phyloP scores from a whole-genome alignment of 2,329 filamentous ascomycete genomes.

The Fusarium acutatum region DNA sequence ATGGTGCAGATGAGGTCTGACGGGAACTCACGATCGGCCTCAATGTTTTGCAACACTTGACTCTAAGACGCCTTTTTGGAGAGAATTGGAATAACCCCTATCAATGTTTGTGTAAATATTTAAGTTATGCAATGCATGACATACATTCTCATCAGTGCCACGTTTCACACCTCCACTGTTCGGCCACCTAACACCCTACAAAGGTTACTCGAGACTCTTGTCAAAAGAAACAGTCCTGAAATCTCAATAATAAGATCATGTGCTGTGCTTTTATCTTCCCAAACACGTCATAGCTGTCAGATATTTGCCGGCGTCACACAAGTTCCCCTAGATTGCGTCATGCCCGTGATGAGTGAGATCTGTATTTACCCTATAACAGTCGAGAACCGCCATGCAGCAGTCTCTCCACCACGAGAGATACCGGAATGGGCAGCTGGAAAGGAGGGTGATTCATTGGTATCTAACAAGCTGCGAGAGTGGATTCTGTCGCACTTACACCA shows the following conservation, averaged over 20 bases:
- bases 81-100: not conserved
- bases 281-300: constrained; percentile 21
- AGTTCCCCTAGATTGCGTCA: constrained; percentile 29
- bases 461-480: constrained; percentile 5
- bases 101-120: not conserved
- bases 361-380: constrained; percentile 31
- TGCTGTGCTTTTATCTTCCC: not conserved
- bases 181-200: not conserved
- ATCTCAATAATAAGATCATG: not conserved
- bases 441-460: constrained; percentile 30
- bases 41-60: not conserved
- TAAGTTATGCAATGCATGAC: not conserved
- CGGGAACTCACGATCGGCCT: too few species aligned
- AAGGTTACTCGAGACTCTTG: not conserved
- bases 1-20: not conserved
- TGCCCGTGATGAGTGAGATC: constrained; percentile 1
- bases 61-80: not conserved
- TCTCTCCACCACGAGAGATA: constrained; percentile 8
- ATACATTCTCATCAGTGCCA: not conserved
- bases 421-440: constrained; percentile 16
- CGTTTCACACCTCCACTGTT: not conserved
- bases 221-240: not conserved
- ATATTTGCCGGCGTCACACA: constrained; percentile 7
- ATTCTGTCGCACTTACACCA: constrained; percentile 21
- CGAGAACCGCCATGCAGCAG: not conserved